A percentile compares a stretch with the other conserved stretches of the same genome.
These are phyloP conservation scores for Pulveroboletus ravenelii DNA, from an alignment of 768 basidiomycete genomes.

Conservation along the genomic window DNA sequence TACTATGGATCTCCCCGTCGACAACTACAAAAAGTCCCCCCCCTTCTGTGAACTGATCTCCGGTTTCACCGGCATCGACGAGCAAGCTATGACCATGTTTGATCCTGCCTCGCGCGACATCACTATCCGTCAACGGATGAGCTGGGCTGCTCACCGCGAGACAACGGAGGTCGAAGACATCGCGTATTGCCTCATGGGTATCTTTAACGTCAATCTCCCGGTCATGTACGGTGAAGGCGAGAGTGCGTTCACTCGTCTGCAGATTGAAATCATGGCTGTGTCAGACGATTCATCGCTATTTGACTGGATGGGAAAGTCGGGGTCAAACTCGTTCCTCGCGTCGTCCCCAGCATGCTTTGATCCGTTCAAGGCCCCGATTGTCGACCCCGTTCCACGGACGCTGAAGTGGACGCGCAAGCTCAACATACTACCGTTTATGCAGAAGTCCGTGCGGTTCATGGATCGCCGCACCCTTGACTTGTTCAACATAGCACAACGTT, in stretches of 20 bases:
- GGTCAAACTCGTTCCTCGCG: constrained; percentile 16
- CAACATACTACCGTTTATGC: constrained; percentile 10
- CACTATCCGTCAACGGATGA: too few relatives aligned
- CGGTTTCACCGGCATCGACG: constrained; percentile 18
- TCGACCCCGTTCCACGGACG: constrained; percentile 17
- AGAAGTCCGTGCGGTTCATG: constrained; percentile 10
- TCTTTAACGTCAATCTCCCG: constrained; percentile 26
- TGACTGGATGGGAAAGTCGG: constrained; percentile 20
- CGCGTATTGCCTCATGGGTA: constrained; percentile 27
- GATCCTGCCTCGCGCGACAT: constrained; percentile 10
- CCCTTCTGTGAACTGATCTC: constrained; percentile 10
- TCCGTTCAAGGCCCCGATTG: constrained; percentile 13
- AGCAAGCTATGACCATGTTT: constrained; percentile 13
- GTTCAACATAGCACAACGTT: constrained; percentile 18
- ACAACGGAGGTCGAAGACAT: too few relatives aligned
- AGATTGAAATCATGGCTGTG: too few relatives aligned
- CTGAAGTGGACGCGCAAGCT: constrained; percentile 1
- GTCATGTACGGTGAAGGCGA: constrained; percentile 29
- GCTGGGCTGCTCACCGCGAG: too few relatives aligned
- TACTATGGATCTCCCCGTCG: constrained; percentile 10
- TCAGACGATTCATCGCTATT: constrained; percentile 23
- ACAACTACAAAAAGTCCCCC: constrained; percentile 17
- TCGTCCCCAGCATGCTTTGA: constrained; percentile 20
- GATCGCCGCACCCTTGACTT: constrained; percentile 10
- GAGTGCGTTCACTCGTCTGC: constrained; percentile 24